Evolutionary conservation across 2,329 filamentous ascomycete genomes (phyloP), one percentile per base, ranked within the genome.

Genomic region (Nannizziopsis arthrosporioides): DNA sequence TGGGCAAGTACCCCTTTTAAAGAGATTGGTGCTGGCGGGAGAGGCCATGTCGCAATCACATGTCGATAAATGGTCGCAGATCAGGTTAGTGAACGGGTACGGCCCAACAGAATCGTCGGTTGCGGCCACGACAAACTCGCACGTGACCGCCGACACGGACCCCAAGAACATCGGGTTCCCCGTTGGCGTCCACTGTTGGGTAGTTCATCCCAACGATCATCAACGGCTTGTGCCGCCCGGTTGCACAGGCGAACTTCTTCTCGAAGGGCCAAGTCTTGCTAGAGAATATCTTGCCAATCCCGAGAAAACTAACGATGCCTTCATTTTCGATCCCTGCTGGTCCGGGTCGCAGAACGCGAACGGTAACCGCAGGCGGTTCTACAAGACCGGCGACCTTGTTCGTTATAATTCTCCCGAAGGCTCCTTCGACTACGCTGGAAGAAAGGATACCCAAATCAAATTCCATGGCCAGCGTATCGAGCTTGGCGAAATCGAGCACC

Each of bases 361-460:
- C 1, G 12, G 30, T 7, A 35, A 40, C 1, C 51, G 54, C 19
- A 59, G 64, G 37, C 58, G 64, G 51, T 62, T 68, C 31, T 68
- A 68, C 53, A 66, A 67, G 51, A 68, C 66, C 9, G 66, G 66
- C 6, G 66, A 68, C 51, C 47, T 68, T 44, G 65, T 63, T 47
- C 58, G 64, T 30, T 66, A 65, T 42, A 67, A 65, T 38, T 62
- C 61, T 0, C 60, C 64, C 18, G 50, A 53, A 35, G 65, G 65
- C 19, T 59, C 63, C 2, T 53, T 67, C n/a, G 61, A 58, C 10
- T 67, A 64, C 51, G 50, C 81, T 35, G 79, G 80, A 12, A 72
- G 82, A 42, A 81, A 79, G 54, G 81, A 84, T 56, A 74, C 74
- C n/a, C 80, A 81, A 60, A 75, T 82, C 47, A 85, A 85, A 63